Evolutionary conservation across 1,139 yeast species (phyloP).

Genomic region (Blastobotrys malaysiensis): DNA sequence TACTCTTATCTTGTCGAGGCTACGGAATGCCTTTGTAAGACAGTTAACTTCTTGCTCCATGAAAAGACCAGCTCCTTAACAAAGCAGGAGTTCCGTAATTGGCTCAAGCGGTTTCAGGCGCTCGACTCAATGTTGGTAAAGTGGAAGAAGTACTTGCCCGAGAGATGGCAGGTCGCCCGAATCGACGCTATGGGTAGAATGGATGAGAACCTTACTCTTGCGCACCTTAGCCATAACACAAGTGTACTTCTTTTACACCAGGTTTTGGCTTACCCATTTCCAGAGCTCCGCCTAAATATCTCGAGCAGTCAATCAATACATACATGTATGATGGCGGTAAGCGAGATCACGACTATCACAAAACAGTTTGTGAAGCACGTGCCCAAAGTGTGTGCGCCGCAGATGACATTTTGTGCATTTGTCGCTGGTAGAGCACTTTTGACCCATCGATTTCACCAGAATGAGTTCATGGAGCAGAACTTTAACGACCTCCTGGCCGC

Average conservation of each 20-base stretch:
- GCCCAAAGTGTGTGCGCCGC: slow-evolving; percentile 16
- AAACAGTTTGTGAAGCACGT: slow-evolving; percentile 13
- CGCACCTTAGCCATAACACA: slow-evolving; percentile 25
- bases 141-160: slow-evolving; percentile 18
- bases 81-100: slow-evolving; percentile 11
- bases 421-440: slow-evolving; percentile 20
- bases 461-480: slow-evolving; percentile 12
- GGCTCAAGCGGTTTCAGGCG: slow-evolving; percentile 16
- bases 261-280: slow-evolving; percentile 20
- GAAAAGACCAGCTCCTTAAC: slow-evolving; percentile 11
- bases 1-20: slow-evolving; percentile 24
- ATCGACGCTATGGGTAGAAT: not conserved
- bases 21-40: slow-evolving; percentile 19
- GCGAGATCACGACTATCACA: slow-evolving; percentile 19
- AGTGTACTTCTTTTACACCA: slow-evolving; percentile 25
- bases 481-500: slow-evolving; percentile 16
- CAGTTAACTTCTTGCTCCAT: slow-evolving; percentile 16
- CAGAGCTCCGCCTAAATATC: slow-evolving; percentile 9
- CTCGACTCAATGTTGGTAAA: slow-evolving; percentile 19
- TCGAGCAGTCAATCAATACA: slow-evolving; percentile 11
- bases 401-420: slow-evolving; percentile 21
- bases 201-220: slow-evolving; percentile 24
- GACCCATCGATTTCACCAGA: slow-evolving; percentile 15
- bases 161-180: slow-evolving; percentile 10
- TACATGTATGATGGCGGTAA: slow-evolving; percentile 20